A percentile compares a stretch with the other conserved stretches of the same genome.
Conservation (phyloP, 1,284 basidiomycete species). For the Tilletia caries region DNA sequence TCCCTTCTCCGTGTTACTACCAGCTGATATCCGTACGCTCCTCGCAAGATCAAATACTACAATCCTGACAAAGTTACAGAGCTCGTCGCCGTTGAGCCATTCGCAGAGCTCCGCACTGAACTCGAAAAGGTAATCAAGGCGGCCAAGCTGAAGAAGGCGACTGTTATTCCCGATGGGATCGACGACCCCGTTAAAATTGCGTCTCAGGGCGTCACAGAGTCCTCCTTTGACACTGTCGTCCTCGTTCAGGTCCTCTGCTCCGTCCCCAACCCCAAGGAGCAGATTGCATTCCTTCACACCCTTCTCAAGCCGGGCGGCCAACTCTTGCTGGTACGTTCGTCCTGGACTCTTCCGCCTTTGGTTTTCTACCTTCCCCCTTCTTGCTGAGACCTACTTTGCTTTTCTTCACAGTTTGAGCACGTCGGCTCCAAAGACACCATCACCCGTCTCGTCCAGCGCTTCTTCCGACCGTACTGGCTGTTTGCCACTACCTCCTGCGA, state of each 20-base stretch:
- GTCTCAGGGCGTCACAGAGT: constrained; percentile 22
- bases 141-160: constrained; percentile 23
- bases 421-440: constrained; percentile 25
- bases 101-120: constrained; percentile 24
- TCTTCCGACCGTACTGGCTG: constrained; percentile 29
- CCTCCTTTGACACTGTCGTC: constrained; percentile 37
- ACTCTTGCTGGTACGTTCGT: constrained; percentile 24
- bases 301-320: constrained; percentile 38
- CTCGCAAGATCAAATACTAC: constrained; percentile 23
- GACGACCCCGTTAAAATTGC: constrained; percentile 20
- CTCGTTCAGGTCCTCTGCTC: constrained; percentile 44
- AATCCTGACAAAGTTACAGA: constrained; percentile 25
- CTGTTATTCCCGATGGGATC: constrained; percentile 28
- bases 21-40: neutral
- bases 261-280: constrained; percentile 31
- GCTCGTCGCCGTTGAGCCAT: constrained; percentile 34
- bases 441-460: constrained; percentile 25
- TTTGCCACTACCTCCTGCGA: constrained; percentile 32
- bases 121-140: constrained; percentile 17
- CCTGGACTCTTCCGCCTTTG: neutral
- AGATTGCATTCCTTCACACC: constrained; percentile 29
- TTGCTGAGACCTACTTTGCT: neutral
- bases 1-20: neutral
- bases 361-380: neutral
- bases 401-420: constrained; percentile 33